Evolutionary conservation across 805 yeast genomes (phyloP), one percentile per base, ranked within the genome.

Genomic region (Ogataea thermomethanolica): DNA sequence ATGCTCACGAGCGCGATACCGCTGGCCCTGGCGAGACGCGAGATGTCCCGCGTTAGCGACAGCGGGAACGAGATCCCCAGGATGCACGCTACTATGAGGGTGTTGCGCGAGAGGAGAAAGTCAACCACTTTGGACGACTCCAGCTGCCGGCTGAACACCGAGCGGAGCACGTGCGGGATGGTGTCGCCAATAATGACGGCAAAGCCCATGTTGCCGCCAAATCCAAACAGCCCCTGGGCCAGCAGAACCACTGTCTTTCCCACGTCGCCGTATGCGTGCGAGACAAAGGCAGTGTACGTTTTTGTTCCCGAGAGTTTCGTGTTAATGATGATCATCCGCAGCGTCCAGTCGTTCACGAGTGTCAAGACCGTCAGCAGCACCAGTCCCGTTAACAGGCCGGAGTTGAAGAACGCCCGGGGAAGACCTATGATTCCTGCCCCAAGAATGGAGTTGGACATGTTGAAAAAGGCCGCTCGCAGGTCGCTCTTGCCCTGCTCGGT

Each of bases 341-440:
- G 54, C 0, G 98, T 90, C 93, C 96, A 90, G 62, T 91, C 97
- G 9, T 89, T 87, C 11, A 88, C 67, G 2, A 80, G 44, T 0
- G 95, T 79, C 39, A 91, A 63, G 0, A 74, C 53, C 0, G 78
- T 53, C 57, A 88, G 70, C 6, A 80, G 70, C 2, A 87, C 15
- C 1, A 81, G 55, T 3, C 95, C 95, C 0, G 91, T 88, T 0
- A 81, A 43, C 3, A 91, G 60, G 0, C 98, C 98, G 13, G 86
- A 73, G 53, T 89, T 86, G 33, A 74, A 69, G 54, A 90, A 78
- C 0, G 97, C 96, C 49, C 81, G 84, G 2, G 98, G 95, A 48
- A 89, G 95, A 1, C 97, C 96, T 24, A 91, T 87, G 39, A 91
- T 86, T 7, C 98, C 98, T 0, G 98, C 97, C 0, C 98, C 98